Evolutionary conservation across 1,284 basidiomycete genomes (phyloP).

Genomic region (Ustilago crameri): DNA sequence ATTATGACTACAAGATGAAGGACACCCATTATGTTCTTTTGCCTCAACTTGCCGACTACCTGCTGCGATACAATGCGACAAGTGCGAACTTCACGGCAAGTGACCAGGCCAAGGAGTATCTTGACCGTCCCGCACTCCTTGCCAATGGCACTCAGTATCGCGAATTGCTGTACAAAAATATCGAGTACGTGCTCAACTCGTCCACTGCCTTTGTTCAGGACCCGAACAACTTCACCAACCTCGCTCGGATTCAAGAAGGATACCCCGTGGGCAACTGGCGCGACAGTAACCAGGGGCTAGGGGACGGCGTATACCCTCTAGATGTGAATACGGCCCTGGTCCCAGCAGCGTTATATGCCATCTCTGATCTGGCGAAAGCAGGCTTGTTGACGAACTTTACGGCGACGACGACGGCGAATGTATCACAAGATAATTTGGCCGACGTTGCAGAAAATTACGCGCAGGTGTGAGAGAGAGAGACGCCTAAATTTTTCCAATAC

Average conservation of each 20-base stretch:
- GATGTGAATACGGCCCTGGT: constrained; percentile 72
- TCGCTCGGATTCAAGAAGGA: constrained; percentile 69
- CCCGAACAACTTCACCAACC: constrained; percentile 56
- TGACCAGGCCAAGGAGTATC: constrained; percentile 51
- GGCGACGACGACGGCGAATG: not conserved
- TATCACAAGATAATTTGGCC: constrained; percentile 38
- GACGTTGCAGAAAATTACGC: constrained; percentile 67
- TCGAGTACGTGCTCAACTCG: constrained; percentile 64
- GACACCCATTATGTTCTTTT: constrained; percentile 71
- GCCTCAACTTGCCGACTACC: constrained; percentile 70
- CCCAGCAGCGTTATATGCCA: constrained; percentile 72
- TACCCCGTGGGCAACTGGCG: constrained; percentile 72
- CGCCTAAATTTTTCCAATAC: constrained; percentile 71
- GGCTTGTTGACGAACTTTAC: constrained; percentile 67
- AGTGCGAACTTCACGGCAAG: constrained; percentile 44
- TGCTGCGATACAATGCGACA: constrained; percentile 63
- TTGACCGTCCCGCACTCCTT: constrained; percentile 67
- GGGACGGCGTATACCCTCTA: constrained; percentile 71
- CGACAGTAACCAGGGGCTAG: constrained; percentile 72
- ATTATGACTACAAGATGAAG: constrained; percentile 70
- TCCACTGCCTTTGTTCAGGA: constrained; percentile 68
- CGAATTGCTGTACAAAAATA: constrained; percentile 68
- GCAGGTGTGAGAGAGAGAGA: constrained; percentile 70
- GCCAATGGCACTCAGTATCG: constrained; percentile 69
- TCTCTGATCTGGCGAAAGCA: constrained; percentile 68